These are phyloP conservation scores for Cymbidium sinense DNA, from an alignment of 106 monocot species.

Conservation along the genomic window DNA sequence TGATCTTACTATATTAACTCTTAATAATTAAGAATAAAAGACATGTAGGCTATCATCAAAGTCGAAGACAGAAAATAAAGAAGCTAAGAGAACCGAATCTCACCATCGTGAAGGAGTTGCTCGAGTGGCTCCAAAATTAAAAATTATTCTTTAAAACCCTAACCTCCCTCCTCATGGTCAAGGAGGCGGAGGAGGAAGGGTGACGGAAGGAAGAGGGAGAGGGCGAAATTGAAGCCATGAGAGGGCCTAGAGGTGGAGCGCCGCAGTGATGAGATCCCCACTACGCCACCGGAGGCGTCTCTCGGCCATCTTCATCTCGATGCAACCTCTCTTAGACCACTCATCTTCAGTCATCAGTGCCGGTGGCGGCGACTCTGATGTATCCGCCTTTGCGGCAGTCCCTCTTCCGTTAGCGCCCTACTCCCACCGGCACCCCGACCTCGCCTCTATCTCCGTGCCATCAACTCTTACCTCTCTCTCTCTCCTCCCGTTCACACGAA, in stretches of 20 bases:
- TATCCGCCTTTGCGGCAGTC: conserved; percentile 46
- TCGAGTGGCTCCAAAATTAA: too few species aligned
- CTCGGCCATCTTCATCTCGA: not conserved
- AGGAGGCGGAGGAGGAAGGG: too few species aligned
- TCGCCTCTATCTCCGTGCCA: conserved; percentile 38
- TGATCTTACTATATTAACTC: too few species aligned
- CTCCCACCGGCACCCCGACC: conserved; percentile 14
- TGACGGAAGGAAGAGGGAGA: too few species aligned
- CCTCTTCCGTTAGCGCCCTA: conserved; percentile 23
- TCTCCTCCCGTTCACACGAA: conserved; percentile 29
- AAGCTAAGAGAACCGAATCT: too few species aligned
- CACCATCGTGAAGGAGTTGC: too few species aligned
- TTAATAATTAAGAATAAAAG: too few species aligned
- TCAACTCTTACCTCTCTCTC: conserved; percentile 61
- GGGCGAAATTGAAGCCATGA: not conserved
- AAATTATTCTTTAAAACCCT: too few species aligned
- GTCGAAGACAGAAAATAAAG: too few species aligned
- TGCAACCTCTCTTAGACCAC: conserved; percentile 4
- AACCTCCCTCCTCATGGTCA: too few species aligned
- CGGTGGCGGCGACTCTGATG: conserved; percentile 55
- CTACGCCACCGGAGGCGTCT: not conserved
- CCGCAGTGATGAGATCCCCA: not conserved
- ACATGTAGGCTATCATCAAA: too few species aligned
- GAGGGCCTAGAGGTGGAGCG: not conserved
- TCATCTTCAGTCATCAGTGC: conserved; percentile 15